Base-by-base conservation (phyloP, 169 alveolate species). In the Fabrea salina region DNA sequence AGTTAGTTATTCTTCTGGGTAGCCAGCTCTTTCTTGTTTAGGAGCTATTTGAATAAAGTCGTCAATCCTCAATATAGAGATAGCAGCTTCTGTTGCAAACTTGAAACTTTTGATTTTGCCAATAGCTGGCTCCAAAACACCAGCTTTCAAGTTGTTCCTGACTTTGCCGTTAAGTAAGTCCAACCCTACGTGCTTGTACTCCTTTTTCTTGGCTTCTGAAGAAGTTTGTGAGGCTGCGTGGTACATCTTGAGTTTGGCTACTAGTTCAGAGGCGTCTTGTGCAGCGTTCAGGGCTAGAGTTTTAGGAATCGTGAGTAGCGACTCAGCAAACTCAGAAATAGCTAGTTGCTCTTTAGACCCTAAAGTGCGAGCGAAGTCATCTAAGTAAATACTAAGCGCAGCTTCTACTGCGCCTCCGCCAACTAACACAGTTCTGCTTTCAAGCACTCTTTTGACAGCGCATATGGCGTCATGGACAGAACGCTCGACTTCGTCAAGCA, bases 371-470 rank as follows among this genome's bases (percentile, higher is more conserved):
- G 99, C 99, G 84, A 80, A 96, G 67, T 97, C 98, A 77, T 99
- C 99, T 44, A 99, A 86, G 79, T 97, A 94, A 16, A 98, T 91
- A 80, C 98, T 95, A 30, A 98, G 84, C n/a, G 99, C 98, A 13
- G 98, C 96, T 86, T 99, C 99, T 30, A 97, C 99, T 35, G 99
- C 98, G 4, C 99, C 99, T 19, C 99, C 99, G 30, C 99, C 99
- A 5, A 99, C 94, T 32, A 95, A 96, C 7, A 93, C 93, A 22
- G 80, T 77, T 76, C 84, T 90, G 32, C 92, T 86, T 92, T 93
- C 97, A 67, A 97, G 91, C 8, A 98, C 97, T 82, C 98, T 90
- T 84, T 97, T 96, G 2, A 96, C 97, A 16, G 98, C 98, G 76
- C 99, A 97, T 37, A 98, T 86, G 5, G 99, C 98, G 88, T 98